A percentile compares a stretch with the other conserved stretches of the same genome.
Evolutionary conservation across 2,329 filamentous ascomycete genomes (phyloP).

Genomic region (Hypomyces rosellus): DNA sequence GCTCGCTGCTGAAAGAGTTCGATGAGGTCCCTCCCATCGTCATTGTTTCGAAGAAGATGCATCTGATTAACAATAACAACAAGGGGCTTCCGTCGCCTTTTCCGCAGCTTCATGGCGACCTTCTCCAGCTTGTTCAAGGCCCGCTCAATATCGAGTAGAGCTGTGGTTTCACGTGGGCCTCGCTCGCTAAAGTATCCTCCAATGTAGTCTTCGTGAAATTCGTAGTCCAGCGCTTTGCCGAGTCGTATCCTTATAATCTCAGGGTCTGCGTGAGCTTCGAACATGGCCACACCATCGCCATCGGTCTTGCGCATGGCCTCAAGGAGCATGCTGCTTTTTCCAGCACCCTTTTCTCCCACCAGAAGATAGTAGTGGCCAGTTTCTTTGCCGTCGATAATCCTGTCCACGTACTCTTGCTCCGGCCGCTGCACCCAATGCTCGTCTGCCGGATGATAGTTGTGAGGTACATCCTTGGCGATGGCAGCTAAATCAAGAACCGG

Average conservation of each 20-base stretch:
- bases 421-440: conserved; percentile 69
- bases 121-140: conserved; percentile 98
- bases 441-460: conserved; percentile 32
- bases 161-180: conserved; percentile 85
- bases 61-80: conserved; percentile 93
- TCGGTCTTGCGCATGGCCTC: conserved; percentile 92
- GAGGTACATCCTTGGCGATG: conserved; percentile 49
- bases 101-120: conserved; percentile 69
- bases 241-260: conserved; percentile 92
- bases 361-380: conserved; percentile 85
- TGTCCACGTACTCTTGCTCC: conserved; percentile 75
- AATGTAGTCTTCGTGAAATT: conserved; percentile 97
- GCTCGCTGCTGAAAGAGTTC: conserved; percentile 93
- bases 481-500: conserved; percentile 79
- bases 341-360: conserved; percentile 91
- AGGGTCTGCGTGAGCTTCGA: conserved; percentile 89
- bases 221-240: conserved; percentile 90
- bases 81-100: conserved; percentile 59
- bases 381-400: conserved; percentile 68
- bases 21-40: conserved; percentile 86
- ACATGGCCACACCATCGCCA: conserved; percentile 86
- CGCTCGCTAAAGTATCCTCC: conserved; percentile 92
- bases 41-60: conserved; percentile 84
- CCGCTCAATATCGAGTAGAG: conserved; percentile 88
- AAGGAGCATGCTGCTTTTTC: conserved; percentile 92